A percentile compares a stretch with the other conserved stretches of the same genome.
phyloP scores from a whole-genome alignment of 257 asterid genomes.

The Leptodermis oblonga region DNA sequence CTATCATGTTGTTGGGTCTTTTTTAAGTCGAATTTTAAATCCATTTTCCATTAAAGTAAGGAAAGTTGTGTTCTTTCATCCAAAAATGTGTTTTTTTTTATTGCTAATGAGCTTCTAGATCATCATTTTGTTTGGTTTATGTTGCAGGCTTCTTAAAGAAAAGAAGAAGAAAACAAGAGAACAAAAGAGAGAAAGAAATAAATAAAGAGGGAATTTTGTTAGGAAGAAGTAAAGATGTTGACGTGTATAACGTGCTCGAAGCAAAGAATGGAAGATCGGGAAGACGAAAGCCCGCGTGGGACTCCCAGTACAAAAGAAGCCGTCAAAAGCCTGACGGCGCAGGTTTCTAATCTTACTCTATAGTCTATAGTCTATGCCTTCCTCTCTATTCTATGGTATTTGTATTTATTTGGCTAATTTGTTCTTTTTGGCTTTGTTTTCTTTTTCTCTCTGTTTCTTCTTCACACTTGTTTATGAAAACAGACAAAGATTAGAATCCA shows the following conservation, averaged over 20 bases:
- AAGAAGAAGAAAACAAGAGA: too few species aligned
- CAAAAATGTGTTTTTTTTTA: neutral
- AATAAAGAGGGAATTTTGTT: neutral
- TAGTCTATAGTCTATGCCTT: neutral
- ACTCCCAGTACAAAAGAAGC: conserved; percentile 85
- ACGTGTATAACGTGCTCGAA: conserved; percentile 98
- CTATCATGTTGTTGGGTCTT: conserved; percentile 7
- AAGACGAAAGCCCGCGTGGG: conserved; percentile 74
- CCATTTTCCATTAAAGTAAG: neutral
- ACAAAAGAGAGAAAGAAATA: conserved; percentile 1
- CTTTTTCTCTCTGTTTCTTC: neutral
- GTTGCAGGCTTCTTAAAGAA: conserved; percentile 28
- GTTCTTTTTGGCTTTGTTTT: neutral
- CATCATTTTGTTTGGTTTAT: neutral
- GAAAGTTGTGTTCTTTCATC: neutral
- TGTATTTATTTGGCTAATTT: neutral
- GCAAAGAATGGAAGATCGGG: conserved; percentile 69
- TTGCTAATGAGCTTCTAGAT: neutral
- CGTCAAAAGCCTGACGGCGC: conserved; percentile 97
- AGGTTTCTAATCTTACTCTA: conserved; percentile 50
- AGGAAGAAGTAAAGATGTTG: conserved; percentile 57
- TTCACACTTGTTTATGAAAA: conserved; percentile 13
- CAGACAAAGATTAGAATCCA: conserved; percentile 16
- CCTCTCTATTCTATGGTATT: neutral
- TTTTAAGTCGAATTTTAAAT: neutral